phyloP scores from a whole-genome alignment of 106 monocot species.

The Dioscorea alata region DNA sequence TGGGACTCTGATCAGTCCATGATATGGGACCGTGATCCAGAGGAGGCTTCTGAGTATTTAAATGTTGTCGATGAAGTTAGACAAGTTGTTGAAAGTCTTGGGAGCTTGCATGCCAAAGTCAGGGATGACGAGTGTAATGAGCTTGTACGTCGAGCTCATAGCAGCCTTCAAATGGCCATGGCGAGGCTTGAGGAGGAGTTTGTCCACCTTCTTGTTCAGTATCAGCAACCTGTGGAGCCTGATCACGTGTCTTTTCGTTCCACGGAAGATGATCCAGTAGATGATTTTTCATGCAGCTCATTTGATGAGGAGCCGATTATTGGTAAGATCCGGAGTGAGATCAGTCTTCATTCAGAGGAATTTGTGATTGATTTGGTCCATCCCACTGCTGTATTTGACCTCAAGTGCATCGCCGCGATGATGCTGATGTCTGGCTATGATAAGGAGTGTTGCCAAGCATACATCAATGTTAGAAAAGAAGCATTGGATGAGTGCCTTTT shows the following conservation, averaged over 20 bases:
- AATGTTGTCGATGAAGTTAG: conserved; percentile 35
- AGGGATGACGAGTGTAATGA: conserved; percentile 7
- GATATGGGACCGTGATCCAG: conserved; percentile 33
- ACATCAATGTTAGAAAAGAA: conserved; percentile 39
- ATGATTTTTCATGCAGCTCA: conserved; percentile 40
- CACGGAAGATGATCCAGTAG: conserved; percentile 19
- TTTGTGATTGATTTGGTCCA: conserved; percentile 36
- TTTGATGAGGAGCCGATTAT: conserved; percentile 43
- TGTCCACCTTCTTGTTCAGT: conserved; percentile 38
- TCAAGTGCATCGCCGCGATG: conserved; percentile 44
- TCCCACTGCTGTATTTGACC: conserved; percentile 29
- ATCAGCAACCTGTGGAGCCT: conserved; percentile 32
- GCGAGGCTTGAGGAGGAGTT: conserved; percentile 70
- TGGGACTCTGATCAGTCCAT: conserved; percentile 39
- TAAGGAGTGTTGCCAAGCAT: conserved; percentile 62
- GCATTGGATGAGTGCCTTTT: conserved; percentile 56
- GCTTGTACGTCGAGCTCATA: conserved; percentile 20
- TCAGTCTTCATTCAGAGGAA: conserved; percentile 14
- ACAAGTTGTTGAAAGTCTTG: conserved; percentile 21
- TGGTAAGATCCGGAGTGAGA: conserved; percentile 19
- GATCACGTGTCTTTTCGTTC: conserved; percentile 56
- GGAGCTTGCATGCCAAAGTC: neutral
- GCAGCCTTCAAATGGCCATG: conserved; percentile 54
- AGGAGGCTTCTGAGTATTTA: conserved; percentile 36
- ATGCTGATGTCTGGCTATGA: conserved; percentile 56